Evolutionary conservation across 2,329 filamentous ascomycete genomes (phyloP).

Genomic region (Stylonectria norvegica): DNA sequence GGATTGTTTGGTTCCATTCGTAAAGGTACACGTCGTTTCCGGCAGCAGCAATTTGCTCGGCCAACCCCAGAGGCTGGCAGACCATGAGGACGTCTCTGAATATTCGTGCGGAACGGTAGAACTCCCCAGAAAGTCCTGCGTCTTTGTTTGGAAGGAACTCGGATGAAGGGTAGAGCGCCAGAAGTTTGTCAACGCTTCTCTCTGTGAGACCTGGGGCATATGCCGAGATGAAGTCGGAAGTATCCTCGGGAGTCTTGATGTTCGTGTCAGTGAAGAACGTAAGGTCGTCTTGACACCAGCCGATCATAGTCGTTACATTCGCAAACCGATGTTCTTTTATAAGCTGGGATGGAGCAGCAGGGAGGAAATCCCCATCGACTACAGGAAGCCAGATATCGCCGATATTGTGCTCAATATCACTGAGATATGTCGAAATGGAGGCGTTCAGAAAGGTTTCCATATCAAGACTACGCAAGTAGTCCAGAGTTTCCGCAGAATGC

Average conservation of each 20-base stretch:
- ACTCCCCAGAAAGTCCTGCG: slow-evolving; percentile 40
- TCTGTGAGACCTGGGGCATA: slow-evolving; percentile 38
- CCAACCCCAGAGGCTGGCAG: slow-evolving; percentile 45
- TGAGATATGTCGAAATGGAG: slow-evolving; percentile 39
- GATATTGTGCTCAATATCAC: slow-evolving; percentile 43
- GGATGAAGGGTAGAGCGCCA: slow-evolving; percentile 47
- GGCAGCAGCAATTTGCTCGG: slow-evolving; percentile 34
- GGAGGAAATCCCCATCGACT: slow-evolving; percentile 42
- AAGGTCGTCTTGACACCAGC: slow-evolving; percentile 47
- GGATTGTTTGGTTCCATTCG: slow-evolving; percentile 53
- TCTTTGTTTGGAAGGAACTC: slow-evolving; percentile 41
- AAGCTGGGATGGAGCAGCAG: slow-evolving; percentile 45
- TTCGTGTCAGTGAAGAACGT: slow-evolving; percentile 39
- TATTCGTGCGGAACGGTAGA: slow-evolving; percentile 47
- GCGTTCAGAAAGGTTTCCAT: slow-evolving; percentile 42
- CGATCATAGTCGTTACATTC: slow-evolving; percentile 59
- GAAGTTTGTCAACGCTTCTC: slow-evolving; percentile 37
- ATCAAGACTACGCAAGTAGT: slow-evolving; percentile 44
- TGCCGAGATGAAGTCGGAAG: slow-evolving; percentile 35
- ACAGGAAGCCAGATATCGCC: slow-evolving; percentile 51
- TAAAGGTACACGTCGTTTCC: slow-evolving; percentile 46
- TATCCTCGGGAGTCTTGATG: slow-evolving; percentile 40
- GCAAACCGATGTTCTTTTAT: slow-evolving; percentile 57
- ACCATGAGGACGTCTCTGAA: slow-evolving; percentile 51
- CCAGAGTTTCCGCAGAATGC: slow-evolving; percentile 41